phyloP scores from a whole-genome alignment of 768 basidiomycete species.

The Lentinula lateritia region DNA sequence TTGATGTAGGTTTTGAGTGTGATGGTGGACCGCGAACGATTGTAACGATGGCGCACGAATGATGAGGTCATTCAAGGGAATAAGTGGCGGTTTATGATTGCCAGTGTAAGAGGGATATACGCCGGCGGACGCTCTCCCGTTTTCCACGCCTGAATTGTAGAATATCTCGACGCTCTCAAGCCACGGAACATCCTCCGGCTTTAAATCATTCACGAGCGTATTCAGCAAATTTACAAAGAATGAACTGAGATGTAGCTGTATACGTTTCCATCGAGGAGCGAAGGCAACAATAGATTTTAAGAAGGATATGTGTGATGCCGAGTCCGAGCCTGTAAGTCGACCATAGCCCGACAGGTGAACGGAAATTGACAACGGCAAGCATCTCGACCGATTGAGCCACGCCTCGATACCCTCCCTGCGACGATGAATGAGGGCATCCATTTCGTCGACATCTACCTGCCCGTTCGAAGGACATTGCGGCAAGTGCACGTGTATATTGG shows the following conservation, averaged over 20 bases:
- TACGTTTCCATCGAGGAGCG: slow-evolving; percentile 1
- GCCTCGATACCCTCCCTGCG: not conserved
- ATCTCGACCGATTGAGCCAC: slow-evolving; percentile 1
- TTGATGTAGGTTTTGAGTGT: not conserved
- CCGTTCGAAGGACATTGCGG: not conserved
- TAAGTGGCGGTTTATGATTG: not conserved
- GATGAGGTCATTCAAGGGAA: not conserved
- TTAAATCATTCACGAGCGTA: not conserved
- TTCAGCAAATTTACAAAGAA: slow-evolving; percentile 1
- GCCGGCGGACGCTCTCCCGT: not conserved
- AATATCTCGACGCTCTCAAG: slow-evolving; percentile 2
- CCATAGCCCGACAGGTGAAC: slow-evolving; percentile 1
- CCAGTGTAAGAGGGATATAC: not conserved
- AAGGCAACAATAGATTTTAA: not conserved
- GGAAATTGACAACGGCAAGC: slow-evolving; percentile 4
- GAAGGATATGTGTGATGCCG: not conserved
- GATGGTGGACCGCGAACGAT: slow-evolving; percentile 1
- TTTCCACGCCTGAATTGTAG: not conserved
- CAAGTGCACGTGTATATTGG: not conserved
- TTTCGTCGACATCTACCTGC: not conserved
- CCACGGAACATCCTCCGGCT: not conserved
- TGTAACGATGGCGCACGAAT: not conserved
- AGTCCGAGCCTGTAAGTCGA: not conserved
- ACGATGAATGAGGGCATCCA: not conserved
- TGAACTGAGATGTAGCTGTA: not conserved